Percentiles rank a stretch among this genome's conserved stretches.
These are phyloP conservation scores for Rhizopogon sp. DNA, from an alignment of 768 basidiomycete genomes.

Conservation along the genomic window DNA sequence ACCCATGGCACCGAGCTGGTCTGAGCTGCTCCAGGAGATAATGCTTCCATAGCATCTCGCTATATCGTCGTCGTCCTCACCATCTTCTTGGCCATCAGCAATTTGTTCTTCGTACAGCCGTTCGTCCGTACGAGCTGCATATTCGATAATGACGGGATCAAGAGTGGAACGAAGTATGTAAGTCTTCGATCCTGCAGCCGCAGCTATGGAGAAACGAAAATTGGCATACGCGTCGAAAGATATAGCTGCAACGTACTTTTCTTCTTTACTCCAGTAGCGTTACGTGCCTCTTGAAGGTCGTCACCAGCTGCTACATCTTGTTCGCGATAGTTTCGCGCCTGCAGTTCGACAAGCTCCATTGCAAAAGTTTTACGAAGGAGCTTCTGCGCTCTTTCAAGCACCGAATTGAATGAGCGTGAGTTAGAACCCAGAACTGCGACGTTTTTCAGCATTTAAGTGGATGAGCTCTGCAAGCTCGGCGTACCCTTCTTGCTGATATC, in stretches of 20 bases:
- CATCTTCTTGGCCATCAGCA: constrained; percentile 41
- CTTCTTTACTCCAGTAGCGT: constrained; percentile 58
- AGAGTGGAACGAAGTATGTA: constrained; percentile 82
- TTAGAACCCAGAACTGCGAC: constrained; percentile 41
- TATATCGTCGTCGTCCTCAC: constrained; percentile 46
- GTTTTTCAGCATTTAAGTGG: constrained; percentile 7
- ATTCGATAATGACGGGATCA: constrained; percentile 54
- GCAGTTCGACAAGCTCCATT: constrained; percentile 81
- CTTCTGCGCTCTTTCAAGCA: constrained; percentile 60
- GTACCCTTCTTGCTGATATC: constrained; percentile 84
- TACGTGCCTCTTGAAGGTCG: constrained; percentile 41
- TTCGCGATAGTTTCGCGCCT: constrained; percentile 45
- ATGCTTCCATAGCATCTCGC: constrained; percentile 59
- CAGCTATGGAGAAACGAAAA: constrained; percentile 28
- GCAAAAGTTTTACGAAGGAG: constrained; percentile 66
- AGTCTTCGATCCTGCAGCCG: constrained; percentile 61
- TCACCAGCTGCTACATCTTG: constrained; percentile 31
- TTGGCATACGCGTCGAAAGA: not conserved
- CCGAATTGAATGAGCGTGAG: constrained; percentile 56
- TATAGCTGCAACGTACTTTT: constrained; percentile 39
- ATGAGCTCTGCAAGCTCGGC: not conserved
- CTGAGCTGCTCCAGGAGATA: constrained; percentile 63
- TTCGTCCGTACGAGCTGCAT: constrained; percentile 47
- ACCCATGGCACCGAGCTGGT: constrained; percentile 68
- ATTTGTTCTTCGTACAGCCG: constrained; percentile 43